Conservation (phyloP, 352 stramenopile genomes). For the Thalassiosira hispida region DNA sequence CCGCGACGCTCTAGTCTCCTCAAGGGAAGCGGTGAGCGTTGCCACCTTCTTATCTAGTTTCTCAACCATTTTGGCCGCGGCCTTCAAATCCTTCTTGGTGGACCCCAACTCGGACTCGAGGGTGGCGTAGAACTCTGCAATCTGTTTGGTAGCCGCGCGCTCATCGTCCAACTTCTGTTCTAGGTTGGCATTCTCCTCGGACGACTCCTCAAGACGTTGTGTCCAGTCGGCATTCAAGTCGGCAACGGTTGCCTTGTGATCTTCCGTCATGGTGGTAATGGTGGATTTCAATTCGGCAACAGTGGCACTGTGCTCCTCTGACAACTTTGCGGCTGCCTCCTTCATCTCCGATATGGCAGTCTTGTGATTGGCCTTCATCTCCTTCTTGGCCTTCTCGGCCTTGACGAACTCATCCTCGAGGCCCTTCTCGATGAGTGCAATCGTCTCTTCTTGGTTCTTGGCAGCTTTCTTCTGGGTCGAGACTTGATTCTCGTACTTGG, state of each 20-base stretch:
- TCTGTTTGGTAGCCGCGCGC: background rate
- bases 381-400: conserved; percentile 1
- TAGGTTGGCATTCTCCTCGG: background rate
- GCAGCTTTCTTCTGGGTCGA: background rate
- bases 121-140: background rate
- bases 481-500: conserved; percentile 2
- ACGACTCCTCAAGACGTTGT: background rate
- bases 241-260: background rate
- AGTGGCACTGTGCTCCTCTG: background rate
- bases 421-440: background rate
- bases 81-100: background rate
- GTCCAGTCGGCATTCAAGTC: background rate
- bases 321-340: background rate
- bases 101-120: background rate
- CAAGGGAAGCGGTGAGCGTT: too few species aligned
- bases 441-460: too few species aligned
- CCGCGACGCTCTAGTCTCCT: too few species aligned
- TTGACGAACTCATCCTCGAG: background rate
- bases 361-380: background rate
- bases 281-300: background rate
- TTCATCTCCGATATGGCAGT: background rate
- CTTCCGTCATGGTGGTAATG: background rate
- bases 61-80: background rate
- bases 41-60: background rate
- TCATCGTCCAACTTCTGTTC: conserved; percentile 1